Percentiles rank a stretch among this genome's conserved stretches.
Evolutionary conservation across 805 yeast genomes (phyloP).

Genomic region (Kazachstania viticola): DNA sequence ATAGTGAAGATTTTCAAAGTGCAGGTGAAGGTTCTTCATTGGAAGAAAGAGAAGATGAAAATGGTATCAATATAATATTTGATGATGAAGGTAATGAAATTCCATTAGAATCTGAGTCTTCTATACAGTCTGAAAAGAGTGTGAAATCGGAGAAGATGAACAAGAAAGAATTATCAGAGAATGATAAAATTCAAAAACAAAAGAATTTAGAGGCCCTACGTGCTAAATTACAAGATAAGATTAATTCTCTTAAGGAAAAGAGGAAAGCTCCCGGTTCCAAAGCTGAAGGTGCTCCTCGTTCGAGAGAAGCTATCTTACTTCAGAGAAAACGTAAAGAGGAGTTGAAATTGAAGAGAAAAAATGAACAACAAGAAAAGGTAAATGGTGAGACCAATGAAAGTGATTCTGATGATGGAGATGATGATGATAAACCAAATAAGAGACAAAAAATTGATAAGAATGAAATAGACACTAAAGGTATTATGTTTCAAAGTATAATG

Average conservation of each 20-base stretch:
- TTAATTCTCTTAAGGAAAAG: conserved; percentile 55
- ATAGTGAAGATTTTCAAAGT: conserved; percentile 11
- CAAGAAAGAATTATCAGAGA: conserved; percentile 10
- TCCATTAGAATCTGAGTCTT: conserved; percentile 13
- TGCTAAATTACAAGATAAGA: conserved; percentile 67
- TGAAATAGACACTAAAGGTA: conserved; percentile 28
- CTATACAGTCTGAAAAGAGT: conserved; percentile 7
- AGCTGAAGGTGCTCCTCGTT: conserved; percentile 68
- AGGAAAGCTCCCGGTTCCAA: conserved; percentile 89
- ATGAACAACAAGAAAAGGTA: conserved; percentile 29
- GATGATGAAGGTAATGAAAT: conserved; percentile 63
- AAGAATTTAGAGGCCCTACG: conserved; percentile 53
- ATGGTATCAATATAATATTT: conserved; percentile 36
- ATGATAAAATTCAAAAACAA: conserved; percentile 31
- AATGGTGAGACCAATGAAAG: conserved; percentile 26
- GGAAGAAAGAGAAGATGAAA: conserved; percentile 16
- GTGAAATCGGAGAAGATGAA: conserved; percentile 6
- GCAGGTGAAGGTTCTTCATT: conserved; percentile 7
- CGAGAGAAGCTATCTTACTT: conserved; percentile 68
- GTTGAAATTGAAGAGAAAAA: conserved; percentile 27
- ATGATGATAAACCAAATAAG: conserved; percentile 14
- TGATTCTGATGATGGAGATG: conserved; percentile 15
- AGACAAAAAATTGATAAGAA: conserved; percentile 29
- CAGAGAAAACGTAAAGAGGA: conserved; percentile 42
- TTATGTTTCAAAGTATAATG: conserved; percentile 70